A percentile compares a stretch with the other conserved stretches of the same genome.
phyloP scores from a whole-genome alignment of 306 rosid genomes.

The Alnus glutinosa region DNA sequence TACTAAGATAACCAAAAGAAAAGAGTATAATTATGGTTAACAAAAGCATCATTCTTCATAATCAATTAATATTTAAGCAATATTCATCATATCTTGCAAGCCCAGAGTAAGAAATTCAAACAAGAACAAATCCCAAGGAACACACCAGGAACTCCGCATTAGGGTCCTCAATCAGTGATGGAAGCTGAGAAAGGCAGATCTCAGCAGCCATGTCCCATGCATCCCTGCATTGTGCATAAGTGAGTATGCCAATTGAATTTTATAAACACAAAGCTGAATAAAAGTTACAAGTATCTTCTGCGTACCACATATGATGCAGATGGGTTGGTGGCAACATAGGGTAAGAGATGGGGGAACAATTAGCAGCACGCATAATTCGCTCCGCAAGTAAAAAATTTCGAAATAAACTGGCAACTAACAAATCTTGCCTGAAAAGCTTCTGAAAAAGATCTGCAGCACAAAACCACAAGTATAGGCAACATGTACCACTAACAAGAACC shows the following conservation, averaged over 20 bases:
- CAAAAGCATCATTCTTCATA: background rate
- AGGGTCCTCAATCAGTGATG: conserved; percentile 81
- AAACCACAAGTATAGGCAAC: conserved; percentile 19
- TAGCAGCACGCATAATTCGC: conserved; percentile 97
- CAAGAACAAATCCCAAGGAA: conserved; percentile 1
- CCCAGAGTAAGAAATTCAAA: conserved; percentile 15
- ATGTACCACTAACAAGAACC: conserved; percentile 23
- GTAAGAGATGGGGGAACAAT: conserved; percentile 92
- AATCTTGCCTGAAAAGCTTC: conserved; percentile 95
- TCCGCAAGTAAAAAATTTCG: conserved; percentile 96
- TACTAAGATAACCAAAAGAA: background rate
- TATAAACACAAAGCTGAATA: conserved; percentile 10
- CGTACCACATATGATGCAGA: conserved; percentile 99
- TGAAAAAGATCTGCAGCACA: conserved; percentile 85
- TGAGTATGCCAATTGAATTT: conserved; percentile 24
- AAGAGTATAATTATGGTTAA: background rate
- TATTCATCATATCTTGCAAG: background rate
- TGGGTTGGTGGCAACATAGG: conserved; percentile 93
- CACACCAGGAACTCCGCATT: conserved; percentile 82
- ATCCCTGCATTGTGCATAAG: conserved; percentile 70
- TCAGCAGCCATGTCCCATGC: conserved; percentile 99
- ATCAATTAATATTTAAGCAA: background rate
- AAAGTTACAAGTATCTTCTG: conserved; percentile 31
- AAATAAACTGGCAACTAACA: conserved; percentile 89
- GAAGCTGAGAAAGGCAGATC: conserved; percentile 98